Percentiles rank a stretch among this genome's conserved stretches.
These are phyloP conservation scores for Lipomyces yamadae DNA, from an alignment of 805 yeast species.

Conservation along the genomic window DNA sequence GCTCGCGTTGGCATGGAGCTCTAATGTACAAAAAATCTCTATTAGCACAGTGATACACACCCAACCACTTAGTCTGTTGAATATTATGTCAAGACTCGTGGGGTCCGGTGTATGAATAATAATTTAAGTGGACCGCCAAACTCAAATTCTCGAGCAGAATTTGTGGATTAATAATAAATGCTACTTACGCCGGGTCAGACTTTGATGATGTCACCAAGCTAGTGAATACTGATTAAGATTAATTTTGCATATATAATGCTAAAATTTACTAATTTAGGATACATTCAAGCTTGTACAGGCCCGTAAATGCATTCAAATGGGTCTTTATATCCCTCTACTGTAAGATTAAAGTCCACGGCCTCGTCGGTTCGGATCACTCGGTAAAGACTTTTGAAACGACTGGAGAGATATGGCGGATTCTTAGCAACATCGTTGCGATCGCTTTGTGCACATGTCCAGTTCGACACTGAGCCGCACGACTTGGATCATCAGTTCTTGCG, in stretches of 20 bases:
- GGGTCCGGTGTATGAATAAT: neutral
- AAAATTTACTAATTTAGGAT: too few species aligned
- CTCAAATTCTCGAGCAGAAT: neutral
- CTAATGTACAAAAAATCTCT: neutral
- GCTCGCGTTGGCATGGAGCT: neutral
- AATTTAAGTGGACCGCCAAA: neutral
- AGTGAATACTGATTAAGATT: too few species aligned
- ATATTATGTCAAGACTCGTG: neutral
- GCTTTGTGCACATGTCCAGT: neutral
- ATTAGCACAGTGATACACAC: neutral
- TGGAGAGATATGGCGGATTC: neutral
- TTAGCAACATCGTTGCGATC: neutral
- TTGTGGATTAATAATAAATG: neutral
- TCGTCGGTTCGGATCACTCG: too few species aligned
- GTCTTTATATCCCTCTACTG: too few species aligned
- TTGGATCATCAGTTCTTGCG: neutral
- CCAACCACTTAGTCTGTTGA: neutral
- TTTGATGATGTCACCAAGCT: too few species aligned
- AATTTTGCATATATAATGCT: too few species aligned
- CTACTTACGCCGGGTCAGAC: too few species aligned
- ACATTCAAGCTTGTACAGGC: too few species aligned
- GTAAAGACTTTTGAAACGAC: neutral
- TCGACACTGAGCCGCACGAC: slow-evolving; percentile 1
- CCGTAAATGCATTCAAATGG: too few species aligned
- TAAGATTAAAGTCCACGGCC: too few species aligned